Percentiles rank a stretch among this genome's conserved stretches.
Conservation (phyloP, 257 asterid species). For the Lycium barbarum region DNA sequence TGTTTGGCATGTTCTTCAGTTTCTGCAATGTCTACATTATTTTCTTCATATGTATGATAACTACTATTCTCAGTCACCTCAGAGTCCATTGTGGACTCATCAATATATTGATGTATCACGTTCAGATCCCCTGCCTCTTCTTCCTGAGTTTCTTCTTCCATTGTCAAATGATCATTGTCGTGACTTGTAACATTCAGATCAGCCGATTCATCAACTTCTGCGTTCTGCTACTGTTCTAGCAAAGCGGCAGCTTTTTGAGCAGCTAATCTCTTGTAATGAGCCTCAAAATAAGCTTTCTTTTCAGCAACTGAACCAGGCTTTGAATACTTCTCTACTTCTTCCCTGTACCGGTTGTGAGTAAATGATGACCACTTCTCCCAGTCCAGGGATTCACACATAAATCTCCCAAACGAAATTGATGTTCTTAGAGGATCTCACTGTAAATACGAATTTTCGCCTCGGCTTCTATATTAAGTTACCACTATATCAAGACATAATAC, state of each 20-base stretch:
- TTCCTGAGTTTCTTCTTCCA: not conserved
- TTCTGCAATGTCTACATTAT: conserved; percentile 26
- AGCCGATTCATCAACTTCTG: conserved; percentile 15
- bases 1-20: conserved; percentile 28
- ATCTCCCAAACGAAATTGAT: conserved; percentile 85
- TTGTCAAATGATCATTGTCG: not conserved
- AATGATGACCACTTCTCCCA: conserved; percentile 89
- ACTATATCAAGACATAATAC: too few species aligned
- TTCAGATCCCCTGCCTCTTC: not conserved
- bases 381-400: conserved; percentile 71
- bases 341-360: conserved; percentile 74
- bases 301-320: conserved; percentile 92
- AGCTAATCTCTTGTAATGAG: conserved; percentile 69
- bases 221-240: conserved; percentile 61
- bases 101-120: not conserved
- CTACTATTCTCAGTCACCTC: too few species aligned
- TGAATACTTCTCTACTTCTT: conserved; percentile 74
- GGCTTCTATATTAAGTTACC: too few species aligned
- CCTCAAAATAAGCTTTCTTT: conserved; percentile 91
- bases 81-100: too few species aligned
- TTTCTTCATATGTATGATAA: not conserved
- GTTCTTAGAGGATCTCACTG: conserved; percentile 75
- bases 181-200: not conserved
- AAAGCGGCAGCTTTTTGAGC: conserved; percentile 60
- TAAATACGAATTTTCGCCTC: not conserved